Base-by-base conservation (phyloP, 805 yeast species). In the Yamadazyma scolyti region DNA sequence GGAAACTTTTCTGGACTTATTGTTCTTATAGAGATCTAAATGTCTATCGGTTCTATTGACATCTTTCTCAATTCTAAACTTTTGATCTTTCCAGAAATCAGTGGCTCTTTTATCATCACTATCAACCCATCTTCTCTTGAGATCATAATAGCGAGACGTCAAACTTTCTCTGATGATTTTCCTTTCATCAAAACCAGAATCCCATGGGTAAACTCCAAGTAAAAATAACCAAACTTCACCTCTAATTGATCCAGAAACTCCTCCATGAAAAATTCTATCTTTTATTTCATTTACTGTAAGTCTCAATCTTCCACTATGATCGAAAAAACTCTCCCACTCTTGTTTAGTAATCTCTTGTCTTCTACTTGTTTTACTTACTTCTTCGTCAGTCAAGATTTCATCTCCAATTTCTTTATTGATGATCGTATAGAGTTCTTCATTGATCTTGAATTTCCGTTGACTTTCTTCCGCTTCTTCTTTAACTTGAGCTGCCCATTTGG, bases 401-500 rank as follows among this genome's bases (percentile, higher is more conserved):
- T 68, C 72, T 0, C 87, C 88, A 9, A 83, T 54, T 47, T 83
- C 89, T 31, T 67, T 62, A 32, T 69, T 71, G 23, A 83, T 65
- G 30, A 75, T 51, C 18, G 69, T 70, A 42, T 79, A 79, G 11
- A 76, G 65, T n/a, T 75, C 77, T 44, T 77, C 79, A 34, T 79
- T 65, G 20, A 79, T 63, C 47, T 71, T 64, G 47, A 65, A 63
- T 34, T 65, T 63, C 38, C 75, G 58, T 38, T 74, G 68, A 30
- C 75, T 73, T 43, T 78, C 55, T 37, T 65, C 88, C 2, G 96
- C 93, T 54, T 90, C 95, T 46, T 88, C 89, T 46, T 90, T 93
- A 7, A 93, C 93, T 17, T 86, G 86, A 45, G 86, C 72, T 0
- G 97, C 97, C 97, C 97, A 93, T 61, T 88, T 89, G 4, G 97